Evolutionary conservation across 2,329 filamentous ascomycete species (phyloP).

Genomic region (Colletotrichum gigasporum): DNA sequence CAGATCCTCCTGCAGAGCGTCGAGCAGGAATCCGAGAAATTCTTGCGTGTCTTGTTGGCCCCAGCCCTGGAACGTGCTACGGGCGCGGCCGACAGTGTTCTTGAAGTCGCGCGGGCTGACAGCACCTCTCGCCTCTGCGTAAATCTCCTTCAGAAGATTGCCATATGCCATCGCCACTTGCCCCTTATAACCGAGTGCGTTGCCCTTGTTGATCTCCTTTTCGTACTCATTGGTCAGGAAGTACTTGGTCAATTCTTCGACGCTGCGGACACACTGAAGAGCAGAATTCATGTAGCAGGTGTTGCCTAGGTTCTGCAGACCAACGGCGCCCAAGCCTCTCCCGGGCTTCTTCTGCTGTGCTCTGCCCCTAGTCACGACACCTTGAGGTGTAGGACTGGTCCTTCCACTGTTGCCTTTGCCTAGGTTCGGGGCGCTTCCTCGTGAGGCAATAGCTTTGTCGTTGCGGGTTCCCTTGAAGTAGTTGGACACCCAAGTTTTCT

Average conservation of each 20-base stretch:
- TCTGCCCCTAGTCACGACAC: slow-evolving; percentile 76
- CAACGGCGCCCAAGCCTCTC: slow-evolving; percentile 78
- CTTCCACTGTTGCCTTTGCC: slow-evolving; percentile 67
- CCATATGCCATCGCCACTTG: slow-evolving; percentile 88
- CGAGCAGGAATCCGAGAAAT: slow-evolving; percentile 92
- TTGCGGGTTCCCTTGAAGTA: slow-evolving; percentile 42
- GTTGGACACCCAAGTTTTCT: slow-evolving; percentile 66
- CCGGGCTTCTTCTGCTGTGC: slow-evolving; percentile 75
- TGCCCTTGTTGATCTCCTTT: slow-evolving; percentile 83
- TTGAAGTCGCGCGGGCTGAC: slow-evolving; percentile 87
- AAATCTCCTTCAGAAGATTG: slow-evolving; percentile 79
- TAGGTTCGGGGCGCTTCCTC: slow-evolving; percentile 43
- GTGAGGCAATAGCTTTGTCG: slow-evolving; percentile 48
- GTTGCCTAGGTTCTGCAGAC: slow-evolving; percentile 90
- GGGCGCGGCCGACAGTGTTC: slow-evolving; percentile 79
- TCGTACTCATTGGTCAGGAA: slow-evolving; percentile 82
- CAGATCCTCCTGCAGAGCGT: slow-evolving; percentile 93
- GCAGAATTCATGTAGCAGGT: slow-evolving; percentile 99
- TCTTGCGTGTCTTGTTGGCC: slow-evolving; percentile 98
- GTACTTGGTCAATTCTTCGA: slow-evolving; percentile 92
- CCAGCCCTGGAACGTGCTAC: slow-evolving; percentile 90
- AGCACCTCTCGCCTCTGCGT: slow-evolving; percentile 74
- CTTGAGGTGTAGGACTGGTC: slow-evolving; percentile 72
- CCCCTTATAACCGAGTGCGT: slow-evolving; percentile 86
- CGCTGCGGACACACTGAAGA: slow-evolving; percentile 90